A percentile compares a stretch with the other conserved stretches of the same genome.
Conservation (phyloP, 306 rosid genomes). For the Cucumis sativus region DNA sequence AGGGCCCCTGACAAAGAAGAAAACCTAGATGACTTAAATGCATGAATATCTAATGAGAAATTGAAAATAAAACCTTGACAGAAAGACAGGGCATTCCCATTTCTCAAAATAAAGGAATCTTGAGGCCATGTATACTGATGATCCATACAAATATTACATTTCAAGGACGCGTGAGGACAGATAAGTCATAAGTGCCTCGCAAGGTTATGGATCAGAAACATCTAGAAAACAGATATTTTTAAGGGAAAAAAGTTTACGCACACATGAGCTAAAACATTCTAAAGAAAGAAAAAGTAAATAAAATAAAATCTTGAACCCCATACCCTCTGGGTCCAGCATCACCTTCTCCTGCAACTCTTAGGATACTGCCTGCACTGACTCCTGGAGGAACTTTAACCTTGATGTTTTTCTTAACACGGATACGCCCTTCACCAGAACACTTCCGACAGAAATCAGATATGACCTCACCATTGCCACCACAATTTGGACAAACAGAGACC, state of each 20-base stretch:
- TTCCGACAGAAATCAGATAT: slow-evolving; percentile 81
- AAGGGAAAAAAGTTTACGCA: not conserved
- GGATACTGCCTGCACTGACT: slow-evolving; percentile 77
- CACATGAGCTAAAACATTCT: not conserved
- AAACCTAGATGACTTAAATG: slow-evolving; percentile 4
- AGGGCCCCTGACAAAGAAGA: slow-evolving; percentile 66
- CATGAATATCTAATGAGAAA: not conserved
- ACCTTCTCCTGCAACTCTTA: slow-evolving; percentile 92
- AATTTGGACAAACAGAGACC: slow-evolving; percentile 88
- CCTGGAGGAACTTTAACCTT: slow-evolving; percentile 95
- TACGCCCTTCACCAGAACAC: slow-evolving; percentile 80
- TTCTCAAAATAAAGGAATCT: not conserved
- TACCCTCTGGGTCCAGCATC: slow-evolving; percentile 94
- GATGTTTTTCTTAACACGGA: slow-evolving; percentile 69
- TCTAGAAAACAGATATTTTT: not conserved
- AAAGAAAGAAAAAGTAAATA: not conserved
- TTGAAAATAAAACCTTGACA: not conserved
- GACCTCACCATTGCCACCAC: slow-evolving; percentile 91
- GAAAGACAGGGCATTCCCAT: not conserved
- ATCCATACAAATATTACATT: not conserved
- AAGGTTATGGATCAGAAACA: not conserved
- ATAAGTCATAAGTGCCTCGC: not conserved
- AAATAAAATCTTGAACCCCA: slow-evolving; percentile 14
- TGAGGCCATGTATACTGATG: not conserved
- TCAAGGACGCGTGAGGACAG: not conserved